phyloP scores from a whole-genome alignment of 352 stramenopile genomes.

The Phytophthora vignae region DNA sequence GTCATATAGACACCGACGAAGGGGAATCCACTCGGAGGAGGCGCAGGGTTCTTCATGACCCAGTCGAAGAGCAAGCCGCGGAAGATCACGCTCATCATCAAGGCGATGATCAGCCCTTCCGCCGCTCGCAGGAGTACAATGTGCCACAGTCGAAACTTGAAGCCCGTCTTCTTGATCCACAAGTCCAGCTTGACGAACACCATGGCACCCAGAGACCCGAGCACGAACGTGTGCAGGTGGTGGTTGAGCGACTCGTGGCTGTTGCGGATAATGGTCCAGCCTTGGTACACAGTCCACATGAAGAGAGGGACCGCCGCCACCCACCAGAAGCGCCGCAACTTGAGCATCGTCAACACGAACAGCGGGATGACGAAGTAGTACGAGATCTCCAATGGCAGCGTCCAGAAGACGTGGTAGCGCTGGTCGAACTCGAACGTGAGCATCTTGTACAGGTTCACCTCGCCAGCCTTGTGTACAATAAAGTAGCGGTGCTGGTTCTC shows the following conservation, averaged over 20 bases:
- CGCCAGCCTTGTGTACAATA: conserved; percentile 20
- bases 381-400: conserved; percentile 53
- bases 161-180: conserved; percentile 24
- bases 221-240: conserved; percentile 44
- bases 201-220: conserved; percentile 44
- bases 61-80: conserved; percentile 47
- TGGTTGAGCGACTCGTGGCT: conserved; percentile 35
- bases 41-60: conserved; percentile 35
- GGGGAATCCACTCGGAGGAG: conserved; percentile 21
- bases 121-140: conserved; percentile 21
- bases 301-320: conserved; percentile 31
- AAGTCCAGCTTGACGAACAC: conserved; percentile 38
- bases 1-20: conserved; percentile 42
- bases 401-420: conserved; percentile 60
- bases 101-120: conserved; percentile 20
- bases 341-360: conserved; percentile 37
- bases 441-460: conserved; percentile 44
- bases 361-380: conserved; percentile 56
- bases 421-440: conserved; percentile 44
- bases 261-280: conserved; percentile 26
- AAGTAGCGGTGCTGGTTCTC: conserved; percentile 43
- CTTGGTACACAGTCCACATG: conserved; percentile 33
- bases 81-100: conserved; percentile 46
- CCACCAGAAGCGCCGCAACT: conserved; percentile 39
- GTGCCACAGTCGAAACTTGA: conserved; percentile 33